Percentiles rank a stretch among this genome's conserved stretches.
These are phyloP conservation scores for Aquilaria sinensis DNA, from an alignment of 345 rosid genomes.

Conservation along the genomic window DNA sequence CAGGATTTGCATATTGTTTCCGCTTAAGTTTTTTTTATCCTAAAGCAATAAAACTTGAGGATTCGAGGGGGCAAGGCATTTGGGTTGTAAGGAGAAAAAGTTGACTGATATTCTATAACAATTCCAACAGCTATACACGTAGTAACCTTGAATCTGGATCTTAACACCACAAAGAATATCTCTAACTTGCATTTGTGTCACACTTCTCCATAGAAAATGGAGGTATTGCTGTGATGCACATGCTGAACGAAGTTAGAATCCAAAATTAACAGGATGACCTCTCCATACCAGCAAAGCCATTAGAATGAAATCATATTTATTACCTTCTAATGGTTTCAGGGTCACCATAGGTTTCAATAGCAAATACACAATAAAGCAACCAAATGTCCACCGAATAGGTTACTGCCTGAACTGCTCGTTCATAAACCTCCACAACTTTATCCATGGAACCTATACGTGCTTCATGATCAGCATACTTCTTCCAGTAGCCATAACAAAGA, in stretches of 20 bases:
- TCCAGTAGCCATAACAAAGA: slow-evolving; percentile 98
- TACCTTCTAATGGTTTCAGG: slow-evolving; percentile 96
- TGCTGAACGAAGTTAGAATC: slow-evolving; percentile 63
- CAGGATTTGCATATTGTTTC: slow-evolving; percentile 88
- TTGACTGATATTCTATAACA: slow-evolving; percentile 25
- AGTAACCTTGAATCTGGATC: slow-evolving; percentile 29
- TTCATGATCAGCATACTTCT: slow-evolving; percentile 97
- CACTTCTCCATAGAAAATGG: slow-evolving; percentile 58
- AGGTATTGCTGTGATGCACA: slow-evolving; percentile 66
- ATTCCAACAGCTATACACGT: slow-evolving; percentile 25
- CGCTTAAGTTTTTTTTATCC: slow-evolving; percentile 56
- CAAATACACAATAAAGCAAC: slow-evolving; percentile 84
- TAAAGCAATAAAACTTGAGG: slow-evolving; percentile 33
- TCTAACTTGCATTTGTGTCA: slow-evolving; percentile 51
- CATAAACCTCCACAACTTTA: slow-evolving; percentile 94
- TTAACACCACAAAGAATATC: slow-evolving; percentile 27
- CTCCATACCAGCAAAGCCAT: slow-evolving; percentile 24
- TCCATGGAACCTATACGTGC: slow-evolving; percentile 81
- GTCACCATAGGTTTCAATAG: slow-evolving; percentile 83
- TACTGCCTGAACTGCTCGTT: slow-evolving; percentile 85
- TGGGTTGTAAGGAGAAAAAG: slow-evolving; percentile 16
- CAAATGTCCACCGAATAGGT: slow-evolving; percentile 98
- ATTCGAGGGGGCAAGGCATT: slow-evolving; percentile 20
- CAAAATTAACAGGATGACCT: slow-evolving; percentile 25
- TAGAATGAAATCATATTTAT: slow-evolving; percentile 11